Evolutionary conservation across 768 basidiomycete genomes (phyloP), one percentile per base, ranked within the genome.

Genomic region (Epithele typhae): DNA sequence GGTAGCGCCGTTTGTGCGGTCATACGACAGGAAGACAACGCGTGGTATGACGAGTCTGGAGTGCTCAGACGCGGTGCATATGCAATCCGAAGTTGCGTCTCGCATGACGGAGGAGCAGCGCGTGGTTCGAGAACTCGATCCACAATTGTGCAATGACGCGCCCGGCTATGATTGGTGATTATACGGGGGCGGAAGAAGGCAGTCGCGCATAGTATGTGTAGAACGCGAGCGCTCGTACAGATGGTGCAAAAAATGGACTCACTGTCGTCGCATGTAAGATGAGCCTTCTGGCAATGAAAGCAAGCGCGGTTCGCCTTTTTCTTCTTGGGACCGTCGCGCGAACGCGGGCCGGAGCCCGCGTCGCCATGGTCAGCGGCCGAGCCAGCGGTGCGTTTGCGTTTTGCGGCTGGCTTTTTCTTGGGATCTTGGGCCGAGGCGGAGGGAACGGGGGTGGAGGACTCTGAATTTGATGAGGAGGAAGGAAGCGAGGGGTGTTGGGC

Each of bases 221-320:
- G 23, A 40, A n/a, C 4, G 23, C 10, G 40, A 14, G 17, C 11
- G 42, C 12, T 18, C 25, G 36, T 25, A 22, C 18, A 35, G 10
- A 12, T 14, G n/a, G n/a, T 39, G 46, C 11, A 42, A 14, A 22
- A 27, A 42, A 44, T 19, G 8, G 27, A 33, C 89, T 64, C 61
- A 96, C 95, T 82, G 61, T 97, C 95, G 65, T 98, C 94, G 65
- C 95, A 98, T n/a, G 95, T 98, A 55, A 98, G 72, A 67, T 98
- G 95, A 2, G 93, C 92, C 65, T 92, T 95, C 68, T 97, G 94
- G 65, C 95, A 98, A 57, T 92, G 89, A 52, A 89, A 85, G 63
- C 95, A 98, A 39, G 95, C 95, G 38, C 92, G 81, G 58, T 79
- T 89, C 0, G 92, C 92, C 67, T 94, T 93, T 77, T 93, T 94